A percentile compares a stretch with the other conserved stretches of the same genome.
Evolutionary conservation across 768 basidiomycete genomes (phyloP).

Genomic region (Rhizopogon salebrosus): DNA sequence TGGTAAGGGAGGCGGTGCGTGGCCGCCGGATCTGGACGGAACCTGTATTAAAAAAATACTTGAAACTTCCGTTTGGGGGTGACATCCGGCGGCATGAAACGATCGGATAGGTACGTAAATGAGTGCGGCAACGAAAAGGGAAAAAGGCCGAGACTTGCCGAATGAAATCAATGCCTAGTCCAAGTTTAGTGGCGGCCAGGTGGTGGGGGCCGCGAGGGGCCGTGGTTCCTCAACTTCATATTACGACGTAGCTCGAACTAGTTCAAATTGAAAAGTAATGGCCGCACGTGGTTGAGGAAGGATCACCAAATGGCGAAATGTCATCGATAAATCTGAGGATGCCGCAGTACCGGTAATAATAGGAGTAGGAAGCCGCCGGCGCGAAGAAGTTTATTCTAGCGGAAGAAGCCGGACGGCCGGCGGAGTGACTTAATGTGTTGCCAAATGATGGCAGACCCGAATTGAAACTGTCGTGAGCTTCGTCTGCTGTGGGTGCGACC

Average conservation of each 20-base stretch:
- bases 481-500: too few relatives aligned
- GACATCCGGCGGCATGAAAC: slow-evolving; percentile 15
- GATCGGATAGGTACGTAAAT: slow-evolving; percentile 9
- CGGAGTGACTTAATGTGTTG: slow-evolving; percentile 4
- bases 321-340: background rate
- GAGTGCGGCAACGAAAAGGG: background rate
- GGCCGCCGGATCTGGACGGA: slow-evolving; percentile 5
- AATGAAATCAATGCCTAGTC: background rate
- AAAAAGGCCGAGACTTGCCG: slow-evolving; percentile 1
- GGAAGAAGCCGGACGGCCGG: slow-evolving; percentile 24
- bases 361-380: slow-evolving; percentile 29
- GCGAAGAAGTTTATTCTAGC: slow-evolving; percentile 15
- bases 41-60: background rate
- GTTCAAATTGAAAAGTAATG: background rate
- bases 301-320: background rate
- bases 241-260: too few relatives aligned
- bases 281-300: too few relatives aligned
- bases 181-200: background rate
- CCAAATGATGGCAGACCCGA: slow-evolving; percentile 14
- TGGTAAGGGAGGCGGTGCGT: background rate
- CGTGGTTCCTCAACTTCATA: background rate
- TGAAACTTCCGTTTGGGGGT: background rate
- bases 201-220: background rate
- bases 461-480: too few relatives aligned
- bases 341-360: slow-evolving; percentile 19